These are phyloP conservation scores for Tylopilus cervinicoccineus DNA, from an alignment of 768 basidiomycete genomes.

Conservation along the genomic window DNA sequence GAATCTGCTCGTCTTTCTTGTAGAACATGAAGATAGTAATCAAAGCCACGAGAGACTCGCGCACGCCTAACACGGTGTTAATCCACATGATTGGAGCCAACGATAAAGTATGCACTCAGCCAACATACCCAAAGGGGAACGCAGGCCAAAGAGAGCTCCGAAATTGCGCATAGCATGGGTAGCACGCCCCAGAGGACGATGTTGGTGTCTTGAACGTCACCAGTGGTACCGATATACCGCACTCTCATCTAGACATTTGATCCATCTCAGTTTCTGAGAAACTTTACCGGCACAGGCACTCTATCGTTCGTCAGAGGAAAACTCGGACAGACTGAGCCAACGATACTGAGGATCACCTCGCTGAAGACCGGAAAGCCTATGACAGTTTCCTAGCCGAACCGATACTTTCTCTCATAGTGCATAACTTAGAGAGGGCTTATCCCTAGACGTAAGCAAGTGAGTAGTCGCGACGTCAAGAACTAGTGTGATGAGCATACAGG, in stretches of 20 bases:
- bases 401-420: constrained; percentile 43
- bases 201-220: constrained; percentile 41
- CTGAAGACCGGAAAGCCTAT: constrained; percentile 66
- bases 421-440: constrained; percentile 69
- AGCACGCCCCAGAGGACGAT: constrained; percentile 57
- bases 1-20: constrained; percentile 61
- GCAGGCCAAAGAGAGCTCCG: constrained; percentile 57
- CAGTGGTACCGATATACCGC: neutral
- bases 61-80: constrained; percentile 45
- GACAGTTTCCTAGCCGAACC: constrained; percentile 34
- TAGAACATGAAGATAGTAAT: constrained; percentile 61
- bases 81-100: neutral
- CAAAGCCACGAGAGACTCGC: constrained; percentile 60
- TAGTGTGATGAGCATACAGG: constrained; percentile 37
- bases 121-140: constrained; percentile 52
- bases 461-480: neutral
- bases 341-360: constrained; percentile 44
- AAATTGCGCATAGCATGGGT: constrained; percentile 63
- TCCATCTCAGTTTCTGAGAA: constrained; percentile 54
- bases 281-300: constrained; percentile 61
- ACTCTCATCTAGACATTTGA: constrained; percentile 55
- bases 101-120: neutral
- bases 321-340: neutral
- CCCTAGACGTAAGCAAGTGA: constrained; percentile 36
- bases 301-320: constrained; percentile 26